A percentile compares a stretch with the other conserved stretches of the same genome.
Evolutionary conservation across 2,329 filamentous ascomycete species (phyloP).

Genomic region (Penicillium capsulatum): DNA sequence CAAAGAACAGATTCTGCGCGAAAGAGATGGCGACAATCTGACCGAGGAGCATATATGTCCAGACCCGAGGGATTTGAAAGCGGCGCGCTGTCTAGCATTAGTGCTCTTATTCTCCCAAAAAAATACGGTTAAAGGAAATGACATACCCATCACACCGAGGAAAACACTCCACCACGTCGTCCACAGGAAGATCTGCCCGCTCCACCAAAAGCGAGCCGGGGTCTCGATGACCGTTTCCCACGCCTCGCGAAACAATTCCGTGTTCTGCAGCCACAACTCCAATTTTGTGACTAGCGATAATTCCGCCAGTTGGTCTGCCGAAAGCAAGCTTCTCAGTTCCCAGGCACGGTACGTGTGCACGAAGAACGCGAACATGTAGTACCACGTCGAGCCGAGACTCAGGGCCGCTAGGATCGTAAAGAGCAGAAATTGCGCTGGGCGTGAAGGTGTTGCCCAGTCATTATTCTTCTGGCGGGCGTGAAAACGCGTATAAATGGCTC

Average conservation of each 20-base stretch:
- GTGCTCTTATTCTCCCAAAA: no score
- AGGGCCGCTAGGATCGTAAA: constrained; percentile 44
- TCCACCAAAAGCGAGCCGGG: constrained; percentile 58
- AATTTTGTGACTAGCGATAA: constrained; percentile 27
- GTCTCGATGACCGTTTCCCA: constrained; percentile 54
- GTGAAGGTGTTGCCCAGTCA: constrained; percentile 9
- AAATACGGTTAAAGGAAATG: no score
- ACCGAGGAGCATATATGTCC: constrained; percentile 56
- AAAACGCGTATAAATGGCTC: constrained; percentile 9
- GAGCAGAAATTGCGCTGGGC: constrained; percentile 7
- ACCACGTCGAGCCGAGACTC: constrained; percentile 45
- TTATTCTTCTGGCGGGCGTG: constrained; percentile 8
- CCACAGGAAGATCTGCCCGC: constrained; percentile 56
- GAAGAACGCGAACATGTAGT: constrained; percentile 45
- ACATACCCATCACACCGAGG: constrained; percentile 54
- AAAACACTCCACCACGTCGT: constrained; percentile 55
- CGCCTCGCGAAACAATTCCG: constrained; percentile 50
- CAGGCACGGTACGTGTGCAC: constrained; percentile 50
- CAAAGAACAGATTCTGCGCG: constrained; percentile 59
- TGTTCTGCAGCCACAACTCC: constrained; percentile 53
- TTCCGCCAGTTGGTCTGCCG: constrained; percentile 21
- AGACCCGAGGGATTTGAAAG: constrained; percentile 53
- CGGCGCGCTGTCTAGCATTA: constrained; percentile 41
- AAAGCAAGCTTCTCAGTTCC: constrained; percentile 37
- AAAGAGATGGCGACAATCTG: constrained; percentile 59